Conservation (phyloP, 805 yeast species). For the Saccharomycopsis javanensis region DNA sequence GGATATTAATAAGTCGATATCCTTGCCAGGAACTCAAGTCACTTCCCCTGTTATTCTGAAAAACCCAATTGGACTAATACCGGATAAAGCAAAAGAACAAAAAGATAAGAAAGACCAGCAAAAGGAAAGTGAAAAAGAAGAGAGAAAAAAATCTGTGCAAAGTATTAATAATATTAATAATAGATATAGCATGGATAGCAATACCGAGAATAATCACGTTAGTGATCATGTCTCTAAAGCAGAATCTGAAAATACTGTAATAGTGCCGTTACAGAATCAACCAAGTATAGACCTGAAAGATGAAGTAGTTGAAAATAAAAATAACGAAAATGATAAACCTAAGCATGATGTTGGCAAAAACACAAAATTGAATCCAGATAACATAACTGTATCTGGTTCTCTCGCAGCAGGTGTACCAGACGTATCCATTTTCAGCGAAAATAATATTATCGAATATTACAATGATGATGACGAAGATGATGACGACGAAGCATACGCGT, state of each 20-base stretch:
- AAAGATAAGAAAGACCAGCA: conserved; percentile 20
- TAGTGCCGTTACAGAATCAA: neutral
- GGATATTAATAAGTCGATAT: neutral
- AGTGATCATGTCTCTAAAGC: neutral
- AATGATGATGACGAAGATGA: conserved; percentile 19
- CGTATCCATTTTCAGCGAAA: conserved; percentile 17
- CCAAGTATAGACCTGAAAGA: neutral
- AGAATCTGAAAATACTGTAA: neutral
- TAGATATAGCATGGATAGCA: neutral
- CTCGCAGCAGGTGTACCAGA: neutral
- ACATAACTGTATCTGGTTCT: too few relatives aligned
- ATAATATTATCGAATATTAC: conserved; percentile 23
- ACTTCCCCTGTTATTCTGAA: neutral
- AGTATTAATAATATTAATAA: neutral
- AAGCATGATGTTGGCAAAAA: too few relatives aligned
- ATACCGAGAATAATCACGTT: neutral
- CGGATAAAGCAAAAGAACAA: conserved; percentile 14
- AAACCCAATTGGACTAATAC: neutral
- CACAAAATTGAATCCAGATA: too few relatives aligned
- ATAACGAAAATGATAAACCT: conserved; percentile 21
- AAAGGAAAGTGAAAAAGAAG: conserved; percentile 22
- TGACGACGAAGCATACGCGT: conserved; percentile 8
- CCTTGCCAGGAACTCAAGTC: neutral
- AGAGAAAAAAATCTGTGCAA: conserved; percentile 17
- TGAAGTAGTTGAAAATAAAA: conserved; percentile 26